These are phyloP conservation scores for Heliocybe sulcata DNA, from an alignment of 1,284 basidiomycete species.

Conservation along the genomic window DNA sequence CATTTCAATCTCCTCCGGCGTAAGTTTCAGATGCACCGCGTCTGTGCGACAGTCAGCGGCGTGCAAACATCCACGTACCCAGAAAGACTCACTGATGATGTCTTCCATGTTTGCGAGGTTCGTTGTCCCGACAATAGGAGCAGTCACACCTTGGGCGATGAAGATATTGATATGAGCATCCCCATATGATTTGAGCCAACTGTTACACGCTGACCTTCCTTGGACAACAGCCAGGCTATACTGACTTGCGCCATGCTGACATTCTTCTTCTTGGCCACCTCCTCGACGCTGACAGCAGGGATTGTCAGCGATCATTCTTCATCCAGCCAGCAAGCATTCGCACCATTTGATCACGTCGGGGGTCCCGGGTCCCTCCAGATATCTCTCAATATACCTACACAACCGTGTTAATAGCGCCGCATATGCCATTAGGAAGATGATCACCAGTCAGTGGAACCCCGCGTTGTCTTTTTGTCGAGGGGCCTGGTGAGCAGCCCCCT, in stretches of 20 bases:
- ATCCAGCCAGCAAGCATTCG: not conserved
- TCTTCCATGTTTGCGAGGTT: constrained; percentile 23
- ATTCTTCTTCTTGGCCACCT: constrained; percentile 31
- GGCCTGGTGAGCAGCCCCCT: constrained; percentile 29
- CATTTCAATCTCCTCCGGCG: too few species aligned
- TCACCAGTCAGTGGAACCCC: constrained; percentile 17
- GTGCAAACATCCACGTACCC: too few species aligned
- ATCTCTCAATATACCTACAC: not conserved
- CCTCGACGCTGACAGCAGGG: constrained; percentile 25
- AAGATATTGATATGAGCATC: too few species aligned
- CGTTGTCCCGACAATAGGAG: constrained; percentile 25
- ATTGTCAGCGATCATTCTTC: not conserved
- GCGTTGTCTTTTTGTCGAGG: constrained; percentile 15
- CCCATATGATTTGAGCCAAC: too few species aligned
- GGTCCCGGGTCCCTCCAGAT: not conserved
- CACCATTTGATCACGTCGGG: not conserved
- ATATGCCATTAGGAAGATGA: not conserved
- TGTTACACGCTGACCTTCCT: constrained; percentile 21
- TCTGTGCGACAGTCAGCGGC: too few species aligned
- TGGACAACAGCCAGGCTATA: constrained; percentile 28
- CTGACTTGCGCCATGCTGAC: constrained; percentile 34
- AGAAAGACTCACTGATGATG: constrained; percentile 19
- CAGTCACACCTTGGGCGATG: constrained; percentile 20
- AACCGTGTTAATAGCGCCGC: not conserved
- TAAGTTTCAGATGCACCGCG: too few species aligned